Base-by-base conservation (phyloP, 192 early-diverging fungal genomes). In the Dissophora globulifera region DNA sequence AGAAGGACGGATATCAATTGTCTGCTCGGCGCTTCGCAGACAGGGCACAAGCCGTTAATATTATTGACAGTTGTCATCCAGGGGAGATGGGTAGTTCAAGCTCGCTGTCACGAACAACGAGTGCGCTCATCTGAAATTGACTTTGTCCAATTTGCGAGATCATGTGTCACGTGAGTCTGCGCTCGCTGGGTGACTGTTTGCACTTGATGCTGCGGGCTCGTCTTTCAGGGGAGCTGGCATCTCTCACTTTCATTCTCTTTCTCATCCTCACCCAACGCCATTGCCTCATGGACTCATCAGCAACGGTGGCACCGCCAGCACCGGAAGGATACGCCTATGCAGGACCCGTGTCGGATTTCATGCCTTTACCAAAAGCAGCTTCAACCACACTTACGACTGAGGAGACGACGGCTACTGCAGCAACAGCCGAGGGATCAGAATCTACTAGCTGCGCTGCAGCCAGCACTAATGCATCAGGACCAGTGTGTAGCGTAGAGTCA, bases 261-360 rank as follows among this genome's bases (percentile, higher is more conserved):
- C 13, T 7, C 7, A 7, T 40, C 38, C 13, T 40, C 8, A 40
- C 38, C 38, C 38, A 40, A 40, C 42, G 53, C 53, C 53, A 55
- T 55, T 31, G 26, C 26, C 41, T 58, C 17, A 38, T 38, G 35
- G 35, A 38, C 35, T 13, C 35, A 38, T 38, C 35, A 47, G n/a
- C 33, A 27, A 26, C 31, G 41, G 10, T 27, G 30, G n/a, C n/a
- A n/a, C 69, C 72, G 32, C 6, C 30, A 25, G 3, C 63, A 12
- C 63, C 52, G 0, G 50, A 59, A 13, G 72, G 72, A 19, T 76
- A 38, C 29, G 22, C 57, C 23, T 40, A 61, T 27, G 72, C 52
- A 25, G 72, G 72, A 6, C 57, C 63, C 11, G 51, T 51, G 0
- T 76, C 72, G 6, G 58, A 76, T 33, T 76, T 67, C 30, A 3